Conservation (phyloP, 495 filamentous ascomycete genomes). For the Aspergillus avenaceus region DNA sequence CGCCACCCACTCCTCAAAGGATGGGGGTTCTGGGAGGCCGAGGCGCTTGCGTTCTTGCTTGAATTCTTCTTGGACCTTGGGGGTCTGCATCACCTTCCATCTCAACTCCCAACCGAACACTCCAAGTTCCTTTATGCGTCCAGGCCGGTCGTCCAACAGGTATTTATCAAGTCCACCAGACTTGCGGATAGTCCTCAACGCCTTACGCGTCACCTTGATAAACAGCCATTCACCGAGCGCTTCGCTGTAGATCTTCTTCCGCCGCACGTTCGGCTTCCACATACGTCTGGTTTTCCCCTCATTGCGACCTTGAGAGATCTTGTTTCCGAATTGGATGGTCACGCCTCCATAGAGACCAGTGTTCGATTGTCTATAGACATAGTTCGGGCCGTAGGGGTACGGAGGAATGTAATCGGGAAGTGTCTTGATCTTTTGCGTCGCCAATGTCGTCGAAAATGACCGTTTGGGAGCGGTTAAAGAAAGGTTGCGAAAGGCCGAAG, state of each 20-base stretch:
- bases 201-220: slow-evolving; percentile 69
- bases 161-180: slow-evolving; percentile 88
- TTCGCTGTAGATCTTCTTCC: slow-evolving; percentile 69
- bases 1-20: slow-evolving; percentile 39
- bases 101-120: slow-evolving; percentile 82
- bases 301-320: slow-evolving; percentile 66
- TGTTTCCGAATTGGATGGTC: slow-evolving; percentile 87
- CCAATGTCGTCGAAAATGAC: slow-evolving; percentile 37
- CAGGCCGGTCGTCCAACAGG: slow-evolving; percentile 68
- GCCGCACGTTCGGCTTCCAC: slow-evolving; percentile 87
- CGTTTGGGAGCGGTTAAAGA: slow-evolving; percentile 39
- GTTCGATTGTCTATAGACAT: slow-evolving; percentile 82
- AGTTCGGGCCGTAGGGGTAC: slow-evolving; percentile 82
- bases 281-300: slow-evolving; percentile 77
- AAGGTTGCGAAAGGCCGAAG: slow-evolving; percentile 38
- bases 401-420: slow-evolving; percentile 53
- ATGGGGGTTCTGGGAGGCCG: slow-evolving; percentile 41
- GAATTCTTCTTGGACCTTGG: slow-evolving; percentile 56
- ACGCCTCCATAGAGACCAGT: slow-evolving; percentile 76
- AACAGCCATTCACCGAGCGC: slow-evolving; percentile 61
- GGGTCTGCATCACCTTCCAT: slow-evolving; percentile 79
- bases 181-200: slow-evolving; percentile 83
- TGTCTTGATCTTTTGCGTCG: slow-evolving; percentile 28
- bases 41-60: slow-evolving; percentile 46
- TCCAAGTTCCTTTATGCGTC: slow-evolving; percentile 77